Conservation (phyloP, 2,329 filamentous ascomycete species). For the Fusarium sulawesiense region DNA sequence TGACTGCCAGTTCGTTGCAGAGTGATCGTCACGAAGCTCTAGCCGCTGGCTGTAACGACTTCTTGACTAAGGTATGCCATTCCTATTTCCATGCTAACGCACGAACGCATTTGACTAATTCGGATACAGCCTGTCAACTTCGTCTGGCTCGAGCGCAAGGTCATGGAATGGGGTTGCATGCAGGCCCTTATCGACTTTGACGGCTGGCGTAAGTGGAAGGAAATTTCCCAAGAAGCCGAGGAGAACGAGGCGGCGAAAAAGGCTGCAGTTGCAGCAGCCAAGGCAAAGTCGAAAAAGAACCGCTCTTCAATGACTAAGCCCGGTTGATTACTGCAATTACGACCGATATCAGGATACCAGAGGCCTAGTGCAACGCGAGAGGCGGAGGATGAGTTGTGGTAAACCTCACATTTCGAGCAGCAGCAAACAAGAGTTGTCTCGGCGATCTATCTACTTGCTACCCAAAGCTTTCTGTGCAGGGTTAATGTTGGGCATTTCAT, state of each 20-base stretch:
- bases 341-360: background rate
- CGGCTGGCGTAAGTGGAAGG: slow-evolving; percentile 97
- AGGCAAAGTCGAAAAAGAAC: slow-evolving; percentile 59
- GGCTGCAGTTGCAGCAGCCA: slow-evolving; percentile 48
- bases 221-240: slow-evolving; percentile 69
- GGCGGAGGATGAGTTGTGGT: background rate
- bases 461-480: slow-evolving; percentile 13
- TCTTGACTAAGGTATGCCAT: slow-evolving; percentile 87
- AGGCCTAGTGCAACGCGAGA: background rate
- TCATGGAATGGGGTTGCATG: slow-evolving; percentile 99
- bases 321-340: slow-evolving; percentile 14
- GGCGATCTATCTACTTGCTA: slow-evolving; percentile 14
- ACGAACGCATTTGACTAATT: slow-evolving; percentile 19
- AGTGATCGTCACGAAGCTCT: slow-evolving; percentile 95
- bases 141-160: slow-evolving; percentile 95
- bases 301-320: slow-evolving; percentile 52
- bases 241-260: slow-evolving; percentile 58
- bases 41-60: slow-evolving; percentile 97
- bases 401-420: slow-evolving; percentile 10
- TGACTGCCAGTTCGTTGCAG: slow-evolving; percentile 94
- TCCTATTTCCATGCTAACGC: slow-evolving; percentile 32
- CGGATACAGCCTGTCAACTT: slow-evolving; percentile 86
- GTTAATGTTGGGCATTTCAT: slow-evolving; percentile 32
- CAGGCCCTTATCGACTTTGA: slow-evolving; percentile 98
- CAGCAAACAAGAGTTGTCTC: slow-evolving; percentile 22